A percentile compares a stretch with the other conserved stretches of the same genome.
Evolutionary conservation across 2,329 filamentous ascomycete genomes (phyloP).

Genomic region (Dactylonectria estremocensis): DNA sequence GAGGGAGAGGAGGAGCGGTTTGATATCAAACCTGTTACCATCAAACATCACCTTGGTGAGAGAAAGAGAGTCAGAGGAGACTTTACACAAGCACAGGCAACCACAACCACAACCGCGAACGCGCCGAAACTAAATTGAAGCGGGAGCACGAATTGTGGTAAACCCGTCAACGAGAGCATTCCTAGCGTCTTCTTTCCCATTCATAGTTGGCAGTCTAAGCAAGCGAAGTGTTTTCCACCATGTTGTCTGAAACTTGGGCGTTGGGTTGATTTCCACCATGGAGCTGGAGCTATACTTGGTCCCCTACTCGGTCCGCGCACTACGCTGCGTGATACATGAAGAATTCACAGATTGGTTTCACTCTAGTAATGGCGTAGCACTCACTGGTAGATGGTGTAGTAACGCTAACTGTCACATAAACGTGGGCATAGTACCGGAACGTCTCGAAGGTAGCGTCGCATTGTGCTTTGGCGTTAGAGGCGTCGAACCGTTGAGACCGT

Average conservation of each 20-base stretch:
- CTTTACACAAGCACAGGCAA: not conserved
- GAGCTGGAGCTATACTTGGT: not conserved
- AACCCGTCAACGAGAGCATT: not conserved
- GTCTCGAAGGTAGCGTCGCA: not conserved
- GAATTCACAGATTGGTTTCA: not conserved
- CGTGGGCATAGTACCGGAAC: not conserved
- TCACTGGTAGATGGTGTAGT: not conserved
- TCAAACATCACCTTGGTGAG: constrained; percentile 9
- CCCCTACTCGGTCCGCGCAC: not conserved
- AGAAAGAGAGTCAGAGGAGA: not conserved
- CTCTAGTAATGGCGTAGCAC: not conserved
- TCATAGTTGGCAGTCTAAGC: constrained; percentile 30
- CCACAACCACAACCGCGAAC: constrained; percentile 1
- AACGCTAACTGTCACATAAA: not conserved
- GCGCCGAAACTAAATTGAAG: not conserved
- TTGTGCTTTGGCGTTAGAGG: not conserved
- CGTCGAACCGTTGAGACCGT: too few relatives aligned
- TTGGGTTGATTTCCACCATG: not conserved
- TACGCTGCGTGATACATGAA: not conserved
- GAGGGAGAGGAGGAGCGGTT: constrained; percentile 6
- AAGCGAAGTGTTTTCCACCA: constrained; percentile 24
- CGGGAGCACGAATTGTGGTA: not conserved
- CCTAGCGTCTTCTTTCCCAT: constrained; percentile 8
- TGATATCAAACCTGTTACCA: constrained; percentile 26
- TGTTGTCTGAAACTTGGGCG: not conserved